Base-by-base conservation (phyloP, 83 land plant species). In the Isoetes engelmannii region DNA sequence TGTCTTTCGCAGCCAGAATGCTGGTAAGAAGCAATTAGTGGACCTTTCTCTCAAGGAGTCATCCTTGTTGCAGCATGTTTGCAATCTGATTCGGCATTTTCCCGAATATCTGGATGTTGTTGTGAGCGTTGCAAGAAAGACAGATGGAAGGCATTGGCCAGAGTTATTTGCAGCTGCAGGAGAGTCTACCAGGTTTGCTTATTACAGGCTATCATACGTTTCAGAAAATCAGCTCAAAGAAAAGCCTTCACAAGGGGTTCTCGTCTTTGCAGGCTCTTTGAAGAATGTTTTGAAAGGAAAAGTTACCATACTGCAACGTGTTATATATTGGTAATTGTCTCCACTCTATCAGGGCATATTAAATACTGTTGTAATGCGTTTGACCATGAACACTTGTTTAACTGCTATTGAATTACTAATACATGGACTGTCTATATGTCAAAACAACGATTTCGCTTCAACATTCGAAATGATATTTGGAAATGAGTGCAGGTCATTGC, bases 131-230 rank as follows among this genome's bases (percentile, higher is more conserved):
- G 97, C 48, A 28, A 80, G 99, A 70, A 95, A 95, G 73, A 95
- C 99, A 72, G 99, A 95, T 85, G 97, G 94, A 17, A 80, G 99
- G 47, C 97, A 95, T 69, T 95, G 99, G 99, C 83, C 93, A 63
- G 84, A 88, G 80, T 79, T 95, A 47, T 95, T 95, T 67, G 68
- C 90, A 56, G 99, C 92, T 19, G 99, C 99, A 57, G 99, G 99
- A 68, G 84, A 96, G 80, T 91, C 99, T 47, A 91, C 99, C 63
- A 89, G 88, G 99, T 95, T 79, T 65, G 84, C 69, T 18, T 12
- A 2, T 12, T 51, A 12, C 55, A 51, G 17, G 55, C 17, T 51
- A 51, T 12, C 17, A 12, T 12, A 3, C 3, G 55, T 28, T 28
- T 28, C 37, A 28, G 37, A 28, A 28, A 28, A 0, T 2, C 17